A percentile compares a stretch with the other conserved stretches of the same genome.
Evolutionary conservation across 2,329 filamentous ascomycete genomes (phyloP).

Genomic region (Cercospora berteroae): DNA sequence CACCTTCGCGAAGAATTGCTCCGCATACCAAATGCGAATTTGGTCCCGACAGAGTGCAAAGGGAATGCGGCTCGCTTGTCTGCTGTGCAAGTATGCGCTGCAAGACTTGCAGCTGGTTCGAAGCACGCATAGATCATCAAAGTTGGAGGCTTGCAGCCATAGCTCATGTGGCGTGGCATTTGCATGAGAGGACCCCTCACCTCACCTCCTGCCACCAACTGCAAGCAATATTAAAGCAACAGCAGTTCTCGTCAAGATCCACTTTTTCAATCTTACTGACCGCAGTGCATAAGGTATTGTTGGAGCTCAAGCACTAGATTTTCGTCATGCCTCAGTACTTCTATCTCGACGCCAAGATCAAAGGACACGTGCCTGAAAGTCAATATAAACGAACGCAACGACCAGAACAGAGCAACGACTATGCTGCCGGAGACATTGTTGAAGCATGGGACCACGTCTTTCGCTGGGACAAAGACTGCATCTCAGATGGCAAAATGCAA

Average conservation of each 20-base stretch:
- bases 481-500: not conserved
- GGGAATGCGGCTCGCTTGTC: not conserved
- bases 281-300: not conserved
- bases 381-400: not conserved
- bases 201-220: not conserved
- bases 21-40: not conserved
- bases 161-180: not conserved
- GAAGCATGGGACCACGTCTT: not conserved
- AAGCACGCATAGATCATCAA: not conserved
- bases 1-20: not conserved
- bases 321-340: not conserved
- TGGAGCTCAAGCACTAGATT: not conserved
- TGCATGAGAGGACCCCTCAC: not conserved
- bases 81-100: not conserved
- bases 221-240: not conserved
- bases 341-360: not conserved
- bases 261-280: not conserved
- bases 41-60: not conserved
- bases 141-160: not conserved
- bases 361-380: not conserved
- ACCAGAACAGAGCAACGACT: not conserved
- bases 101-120: not conserved
- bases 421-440: not conserved
- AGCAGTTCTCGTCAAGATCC: not conserved
- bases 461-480: not conserved